Evolutionary conservation across 345 rosid genomes (phyloP), one percentile per base, ranked within the genome.

Genomic region (Acer campestre): DNA sequence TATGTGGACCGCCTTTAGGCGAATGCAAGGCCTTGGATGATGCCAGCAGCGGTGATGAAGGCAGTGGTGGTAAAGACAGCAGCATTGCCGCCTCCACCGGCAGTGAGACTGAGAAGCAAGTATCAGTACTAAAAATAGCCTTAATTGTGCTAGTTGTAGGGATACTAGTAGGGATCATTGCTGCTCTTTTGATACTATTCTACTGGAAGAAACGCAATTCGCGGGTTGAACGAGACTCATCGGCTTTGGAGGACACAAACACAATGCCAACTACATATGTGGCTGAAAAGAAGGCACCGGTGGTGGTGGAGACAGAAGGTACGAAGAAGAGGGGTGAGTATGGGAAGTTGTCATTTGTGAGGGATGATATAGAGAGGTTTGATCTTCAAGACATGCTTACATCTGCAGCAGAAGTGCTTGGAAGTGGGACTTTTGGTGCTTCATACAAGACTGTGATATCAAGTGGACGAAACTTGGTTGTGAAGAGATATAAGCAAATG

Each of bases 401-500:
- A 80, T 90, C 94, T 2, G 90, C 97, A 1, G 97, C 97, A 7
- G 94, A 93, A 78, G 92, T 93, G 42, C 76, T 93, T 77, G 97
- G 97, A 42, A 93, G 97, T 74, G 97, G 95, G 67, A 90, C 90
- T 38, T 93, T 90, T 67, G 95, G 97, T 35, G 85, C 94, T 71
- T 91, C 97, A 3, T 93, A 90, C 65, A 93, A 93, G 77, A 91
- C 97, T 0, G 83, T 73, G 9, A 84, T 89, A 38, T 38, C 46
- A 65, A 63, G 55, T 2, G 90, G 87, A 7, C 72, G 73, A 56
- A 69, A 83, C 1, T n/a, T 88, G 64, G 97, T 93, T 56, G 97
- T 91, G 67, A 93, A 93, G 89, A 86, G 94, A 87, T 93, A 91
- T 64, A 88, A 90, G 75, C 90, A 90, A 68, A 93, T 92, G 97